These are phyloP conservation scores for Mycena metata DNA, from an alignment of 768 basidiomycete species.

Conservation along the genomic window DNA sequence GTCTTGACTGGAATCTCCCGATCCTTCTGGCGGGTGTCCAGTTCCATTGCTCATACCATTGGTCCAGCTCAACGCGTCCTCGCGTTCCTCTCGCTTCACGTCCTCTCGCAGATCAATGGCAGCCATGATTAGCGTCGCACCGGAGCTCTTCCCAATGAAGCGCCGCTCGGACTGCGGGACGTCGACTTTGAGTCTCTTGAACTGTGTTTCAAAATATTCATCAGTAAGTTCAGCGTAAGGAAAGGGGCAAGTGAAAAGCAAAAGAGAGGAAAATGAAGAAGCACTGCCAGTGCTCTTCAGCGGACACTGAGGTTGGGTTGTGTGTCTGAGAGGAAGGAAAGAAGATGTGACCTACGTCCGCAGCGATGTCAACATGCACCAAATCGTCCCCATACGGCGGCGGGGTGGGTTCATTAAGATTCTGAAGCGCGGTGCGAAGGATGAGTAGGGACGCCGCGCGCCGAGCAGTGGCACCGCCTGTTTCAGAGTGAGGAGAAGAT, in stretches of 20 bases:
- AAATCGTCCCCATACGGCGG: slow-evolving; percentile 29
- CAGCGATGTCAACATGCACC: slow-evolving; percentile 21
- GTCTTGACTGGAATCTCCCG: too few species aligned
- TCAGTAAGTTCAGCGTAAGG: too few species aligned
- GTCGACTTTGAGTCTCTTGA: slow-evolving; percentile 5
- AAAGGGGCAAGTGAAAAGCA: too few species aligned
- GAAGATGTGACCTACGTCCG: slow-evolving; percentile 10
- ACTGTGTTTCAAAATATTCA: background rate
- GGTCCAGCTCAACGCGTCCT: too few species aligned
- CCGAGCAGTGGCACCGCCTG: too few species aligned
- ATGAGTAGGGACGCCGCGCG: too few species aligned
- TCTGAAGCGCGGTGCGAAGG: slow-evolving; percentile 16
- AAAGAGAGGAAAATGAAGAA: too few species aligned
- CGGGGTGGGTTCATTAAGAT: slow-evolving; percentile 15
- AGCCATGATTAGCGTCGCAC: slow-evolving; percentile 4
- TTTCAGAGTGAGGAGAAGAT: too few species aligned
- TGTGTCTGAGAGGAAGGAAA: too few species aligned
- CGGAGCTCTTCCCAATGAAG: slow-evolving; percentile 26
- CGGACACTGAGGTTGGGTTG: too few species aligned
- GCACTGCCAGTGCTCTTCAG: too few species aligned
- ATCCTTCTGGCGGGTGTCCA: background rate
- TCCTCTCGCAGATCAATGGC: slow-evolving; percentile 24
- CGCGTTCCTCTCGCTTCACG: slow-evolving; percentile 14
- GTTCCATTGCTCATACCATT: background rate
- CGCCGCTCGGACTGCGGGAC: background rate